phyloP scores from a whole-genome alignment of 352 stramenopile genomes.

The Pythium oligandrum region DNA sequence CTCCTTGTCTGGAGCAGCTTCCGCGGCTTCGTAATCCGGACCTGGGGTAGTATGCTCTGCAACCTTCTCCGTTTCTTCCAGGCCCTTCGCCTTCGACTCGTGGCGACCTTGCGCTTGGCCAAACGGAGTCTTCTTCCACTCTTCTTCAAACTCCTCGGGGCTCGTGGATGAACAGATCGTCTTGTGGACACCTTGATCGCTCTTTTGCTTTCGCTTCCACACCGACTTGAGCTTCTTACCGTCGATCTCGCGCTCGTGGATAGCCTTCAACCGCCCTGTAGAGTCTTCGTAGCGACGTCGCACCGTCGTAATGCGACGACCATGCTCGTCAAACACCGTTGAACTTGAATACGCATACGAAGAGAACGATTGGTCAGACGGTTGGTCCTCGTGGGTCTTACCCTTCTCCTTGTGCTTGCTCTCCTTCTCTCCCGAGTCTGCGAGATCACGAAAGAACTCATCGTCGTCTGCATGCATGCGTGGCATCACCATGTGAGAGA shows the following conservation, averaged over 20 bases:
- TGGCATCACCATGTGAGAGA: constrained; percentile 12
- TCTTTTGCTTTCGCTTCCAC: constrained; percentile 38
- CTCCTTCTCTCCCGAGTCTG: constrained; percentile 18
- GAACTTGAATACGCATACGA: constrained; percentile 66
- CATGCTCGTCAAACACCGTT: constrained; percentile 54
- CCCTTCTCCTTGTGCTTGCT: constrained; percentile 12
- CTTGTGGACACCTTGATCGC: constrained; percentile 58
- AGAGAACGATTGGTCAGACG: constrained; percentile 24
- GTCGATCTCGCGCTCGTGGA: constrained; percentile 61
- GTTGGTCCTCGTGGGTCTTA: not conserved
- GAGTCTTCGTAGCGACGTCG: constrained; percentile 79
- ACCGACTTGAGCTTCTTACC: constrained; percentile 53
- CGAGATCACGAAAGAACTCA: constrained; percentile 48
- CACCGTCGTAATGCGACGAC: constrained; percentile 36
- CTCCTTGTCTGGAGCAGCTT: constrained; percentile 37
- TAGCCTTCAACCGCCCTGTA: constrained; percentile 57
- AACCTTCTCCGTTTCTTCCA: constrained; percentile 14
- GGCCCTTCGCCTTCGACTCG: constrained; percentile 18
- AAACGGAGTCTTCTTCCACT: constrained; percentile 64
- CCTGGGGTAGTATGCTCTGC: constrained; percentile 12
- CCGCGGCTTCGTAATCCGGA: constrained; percentile 19
- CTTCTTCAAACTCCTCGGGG: constrained; percentile 55
- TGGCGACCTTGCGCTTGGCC: constrained; percentile 36
- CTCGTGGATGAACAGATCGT: constrained; percentile 30
- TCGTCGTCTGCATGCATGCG: constrained; percentile 28